These are phyloP conservation scores for Colletotrichum tamarilloi DNA, from an alignment of 2,329 filamentous ascomycete species.

Conservation along the genomic window DNA sequence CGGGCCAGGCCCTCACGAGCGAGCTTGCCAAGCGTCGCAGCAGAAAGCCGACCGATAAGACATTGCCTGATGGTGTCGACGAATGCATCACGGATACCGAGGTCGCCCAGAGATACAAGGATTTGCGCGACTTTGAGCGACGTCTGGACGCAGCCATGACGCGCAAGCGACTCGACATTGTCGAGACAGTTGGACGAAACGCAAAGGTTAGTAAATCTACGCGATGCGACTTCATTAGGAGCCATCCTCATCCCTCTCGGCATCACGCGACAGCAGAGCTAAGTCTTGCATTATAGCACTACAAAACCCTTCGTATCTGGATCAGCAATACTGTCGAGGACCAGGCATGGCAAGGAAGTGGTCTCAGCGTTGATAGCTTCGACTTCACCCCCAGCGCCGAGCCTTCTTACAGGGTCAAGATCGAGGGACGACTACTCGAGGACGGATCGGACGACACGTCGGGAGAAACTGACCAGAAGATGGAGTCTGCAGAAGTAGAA, in stretches of 20 bases:
- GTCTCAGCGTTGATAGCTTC: conserved; percentile 78
- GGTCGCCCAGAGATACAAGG: conserved; percentile 80
- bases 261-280: neutral
- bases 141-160: conserved; percentile 92
- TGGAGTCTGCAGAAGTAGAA: conserved; percentile 54
- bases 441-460: conserved; percentile 64
- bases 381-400: conserved; percentile 83
- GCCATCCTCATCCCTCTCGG: neutral
- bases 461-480: conserved; percentile 47
- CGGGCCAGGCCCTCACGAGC: conserved; percentile 54
- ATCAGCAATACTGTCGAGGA: conserved; percentile 94
- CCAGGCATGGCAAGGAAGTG: conserved; percentile 88
- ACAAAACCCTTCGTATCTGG: conserved; percentile 90
- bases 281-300: conserved; percentile 61
- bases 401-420: conserved; percentile 88
- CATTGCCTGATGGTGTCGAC: conserved; percentile 90
- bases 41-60: conserved; percentile 93
- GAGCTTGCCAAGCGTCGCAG: conserved; percentile 78
- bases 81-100: conserved; percentile 81
- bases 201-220: conserved; percentile 65
- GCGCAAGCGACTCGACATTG: conserved; percentile 90
- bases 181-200: conserved; percentile 81
- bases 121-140: conserved; percentile 87
- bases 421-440: conserved; percentile 87
- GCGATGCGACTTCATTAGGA: neutral